Evolutionary conservation across 163 green algal genomes (phyloP), one percentile per base, ranked within the genome.

Genomic region (Chlorella variabilis): DNA sequence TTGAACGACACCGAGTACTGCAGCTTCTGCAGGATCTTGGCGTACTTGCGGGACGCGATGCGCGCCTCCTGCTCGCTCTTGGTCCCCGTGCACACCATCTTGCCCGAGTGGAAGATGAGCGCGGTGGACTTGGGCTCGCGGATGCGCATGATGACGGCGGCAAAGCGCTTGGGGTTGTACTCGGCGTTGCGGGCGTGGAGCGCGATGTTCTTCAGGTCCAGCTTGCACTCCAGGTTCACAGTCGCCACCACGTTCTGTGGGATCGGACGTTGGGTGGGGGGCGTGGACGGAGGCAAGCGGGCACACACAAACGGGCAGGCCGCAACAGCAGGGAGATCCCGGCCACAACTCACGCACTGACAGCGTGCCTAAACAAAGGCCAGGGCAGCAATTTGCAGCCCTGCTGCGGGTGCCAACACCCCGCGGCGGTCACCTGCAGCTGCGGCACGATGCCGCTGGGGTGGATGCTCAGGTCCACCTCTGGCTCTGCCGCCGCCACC

Each of bases 81-180:
- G 42, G 97, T 96, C 29, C 97, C 97, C n/a, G 97, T 99, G 84
- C 92, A 97, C 76, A 98, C 96, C 96, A 98, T 97, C 84, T 98
- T 98, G 29, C 94, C 95, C 33, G 91, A 97, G 2, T 92, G 92
- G 81, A 99, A 99, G 68, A 99, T 98, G 41, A 99, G 90, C 20
- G 93, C 93, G 2, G 96, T 99, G 7, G 94, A 98, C 87, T 99
- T 99, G 56, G 97, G 97, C 51, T 99, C 96, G 15, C 96, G 87
- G 70, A 99, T 99, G 49, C 97, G 90, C 93, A 99, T 98, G 87
- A 99, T 99, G 33, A 98, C 96, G 1, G 97, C 97, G 18, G 97
- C 96, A 88, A 99, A 99, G 77, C 97, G 93, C 94, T 99, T 99
- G 48, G 97, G 97, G 85, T 99, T 99, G 89, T 99, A 99, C 82